These are phyloP conservation scores for Eucalyptus marginata DNA, from an alignment of 345 rosid species.

Conservation along the genomic window DNA sequence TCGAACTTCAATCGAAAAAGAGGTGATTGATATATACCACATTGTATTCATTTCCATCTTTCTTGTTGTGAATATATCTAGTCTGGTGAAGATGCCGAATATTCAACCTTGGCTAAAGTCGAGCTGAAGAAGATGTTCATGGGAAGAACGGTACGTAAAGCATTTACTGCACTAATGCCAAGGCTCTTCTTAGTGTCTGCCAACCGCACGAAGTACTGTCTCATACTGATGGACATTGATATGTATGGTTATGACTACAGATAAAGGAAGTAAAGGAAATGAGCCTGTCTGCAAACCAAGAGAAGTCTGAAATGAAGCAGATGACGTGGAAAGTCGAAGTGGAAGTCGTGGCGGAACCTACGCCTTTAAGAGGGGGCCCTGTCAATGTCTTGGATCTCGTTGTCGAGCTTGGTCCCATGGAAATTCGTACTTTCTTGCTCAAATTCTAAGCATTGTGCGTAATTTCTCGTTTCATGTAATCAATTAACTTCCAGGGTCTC, in stretches of 20 bases:
- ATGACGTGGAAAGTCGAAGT: slow-evolving; percentile 63
- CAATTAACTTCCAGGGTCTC: neutral
- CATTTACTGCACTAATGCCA: neutral
- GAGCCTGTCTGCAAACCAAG: slow-evolving; percentile 64
- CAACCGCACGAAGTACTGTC: neutral
- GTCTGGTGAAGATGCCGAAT: slow-evolving; percentile 51
- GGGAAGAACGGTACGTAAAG: slow-evolving; percentile 29
- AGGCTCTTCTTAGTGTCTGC: neutral
- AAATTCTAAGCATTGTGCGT: slow-evolving; percentile 4
- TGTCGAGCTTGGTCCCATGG: slow-evolving; percentile 74
- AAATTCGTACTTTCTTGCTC: slow-evolving; percentile 60
- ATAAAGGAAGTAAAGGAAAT: slow-evolving; percentile 52
- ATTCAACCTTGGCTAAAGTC: slow-evolving; percentile 48
- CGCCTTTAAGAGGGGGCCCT: slow-evolving; percentile 39
- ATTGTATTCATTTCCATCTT: neutral
- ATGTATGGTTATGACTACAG: slow-evolving; percentile 9
- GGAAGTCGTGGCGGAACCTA: neutral
- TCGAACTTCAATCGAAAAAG: neutral
- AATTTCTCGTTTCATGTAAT: neutral
- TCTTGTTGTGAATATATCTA: neutral
- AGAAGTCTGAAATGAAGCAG: slow-evolving; percentile 51
- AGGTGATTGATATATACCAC: neutral
- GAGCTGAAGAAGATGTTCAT: slow-evolving; percentile 67
- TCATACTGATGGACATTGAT: neutral
- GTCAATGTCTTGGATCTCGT: slow-evolving; percentile 21